These are phyloP conservation scores for Xanthoconium purpureum DNA, from an alignment of 768 basidiomycete species.

Conservation along the genomic window DNA sequence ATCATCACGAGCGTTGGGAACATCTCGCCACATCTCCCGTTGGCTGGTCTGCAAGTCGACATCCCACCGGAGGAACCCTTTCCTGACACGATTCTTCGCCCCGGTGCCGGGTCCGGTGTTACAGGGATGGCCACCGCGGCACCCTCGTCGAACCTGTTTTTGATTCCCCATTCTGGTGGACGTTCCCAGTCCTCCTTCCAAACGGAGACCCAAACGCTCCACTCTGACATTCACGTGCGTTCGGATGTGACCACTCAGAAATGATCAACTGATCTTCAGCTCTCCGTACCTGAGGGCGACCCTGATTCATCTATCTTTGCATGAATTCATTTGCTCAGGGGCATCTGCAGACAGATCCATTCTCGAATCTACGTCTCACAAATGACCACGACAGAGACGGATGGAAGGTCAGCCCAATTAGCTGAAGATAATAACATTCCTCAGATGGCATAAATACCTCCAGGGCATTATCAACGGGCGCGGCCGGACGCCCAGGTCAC, in stretches of 20 bases:
- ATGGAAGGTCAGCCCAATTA: slow-evolving; percentile 14
- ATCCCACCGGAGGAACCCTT: slow-evolving; percentile 6
- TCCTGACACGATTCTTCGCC: slow-evolving; percentile 12
- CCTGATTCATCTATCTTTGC: slow-evolving; percentile 23
- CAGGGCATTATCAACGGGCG: slow-evolving; percentile 3
- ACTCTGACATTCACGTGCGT: neutral
- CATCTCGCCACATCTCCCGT: slow-evolving; percentile 3
- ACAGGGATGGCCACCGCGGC: slow-evolving; percentile 8
- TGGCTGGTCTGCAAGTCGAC: slow-evolving; percentile 1
- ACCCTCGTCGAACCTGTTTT: neutral
- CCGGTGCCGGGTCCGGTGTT: slow-evolving; percentile 18
- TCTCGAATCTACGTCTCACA: slow-evolving; percentile 14
- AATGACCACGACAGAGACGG: slow-evolving; percentile 24
- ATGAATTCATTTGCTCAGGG: slow-evolving; percentile 28
- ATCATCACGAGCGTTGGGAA: slow-evolving; percentile 6
- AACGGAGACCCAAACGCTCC: neutral
- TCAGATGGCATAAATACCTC: slow-evolving; percentile 24
- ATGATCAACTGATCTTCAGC: slow-evolving; percentile 18
- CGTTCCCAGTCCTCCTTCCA: neutral
- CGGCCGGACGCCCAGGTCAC: neutral
- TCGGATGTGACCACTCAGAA: neutral
- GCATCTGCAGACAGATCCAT: slow-evolving; percentile 15
- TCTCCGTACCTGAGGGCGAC: slow-evolving; percentile 21
- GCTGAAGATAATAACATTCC: slow-evolving; percentile 5
- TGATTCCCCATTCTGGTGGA: neutral